These are phyloP conservation scores for Hypoxylon perforatum DNA, from an alignment of 495 filamentous ascomycete species.

Conservation along the genomic window DNA sequence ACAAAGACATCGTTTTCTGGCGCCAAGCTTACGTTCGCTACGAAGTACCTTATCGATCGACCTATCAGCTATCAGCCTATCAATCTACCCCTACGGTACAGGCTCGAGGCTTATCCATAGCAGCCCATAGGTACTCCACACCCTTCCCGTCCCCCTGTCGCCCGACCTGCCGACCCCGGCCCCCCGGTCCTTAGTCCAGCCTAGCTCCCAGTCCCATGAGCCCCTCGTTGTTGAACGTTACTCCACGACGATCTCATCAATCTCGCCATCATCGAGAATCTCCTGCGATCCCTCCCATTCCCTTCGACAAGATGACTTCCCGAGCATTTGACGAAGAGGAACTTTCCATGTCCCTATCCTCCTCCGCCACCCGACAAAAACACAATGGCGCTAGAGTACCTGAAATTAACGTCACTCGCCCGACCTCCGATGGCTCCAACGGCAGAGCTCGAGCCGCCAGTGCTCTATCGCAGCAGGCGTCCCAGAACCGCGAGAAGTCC, in stretches of 20 bases:
- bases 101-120: too few relatives aligned
- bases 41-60: too few relatives aligned
- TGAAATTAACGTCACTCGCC: conserved; percentile 47
- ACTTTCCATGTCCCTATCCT: conserved; percentile 84
- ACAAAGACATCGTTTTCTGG: too few relatives aligned
- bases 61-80: too few relatives aligned
- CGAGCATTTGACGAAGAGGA: conserved; percentile 83
- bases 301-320: conserved; percentile 62
- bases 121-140: conserved; percentile 17
- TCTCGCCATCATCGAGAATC: conserved; percentile 30
- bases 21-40: too few relatives aligned
- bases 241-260: conserved; percentile 41
- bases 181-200: conserved; percentile 22
- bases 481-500: conserved; percentile 54
- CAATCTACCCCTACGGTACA: too few relatives aligned
- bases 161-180: conserved; percentile 22
- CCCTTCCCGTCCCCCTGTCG: conserved; percentile 16
- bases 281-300: too few relatives aligned
- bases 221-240: conserved; percentile 40
- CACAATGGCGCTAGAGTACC: conserved; percentile 45
- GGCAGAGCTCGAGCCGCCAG: conserved; percentile 47
- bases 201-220: neutral
- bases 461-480: conserved; percentile 41
- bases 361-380: conserved; percentile 69
- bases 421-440: conserved; percentile 54